These are phyloP conservation scores for Alopecurus myosuroides DNA, from an alignment of 176 grass and related monocot species.

Conservation along the genomic window DNA sequence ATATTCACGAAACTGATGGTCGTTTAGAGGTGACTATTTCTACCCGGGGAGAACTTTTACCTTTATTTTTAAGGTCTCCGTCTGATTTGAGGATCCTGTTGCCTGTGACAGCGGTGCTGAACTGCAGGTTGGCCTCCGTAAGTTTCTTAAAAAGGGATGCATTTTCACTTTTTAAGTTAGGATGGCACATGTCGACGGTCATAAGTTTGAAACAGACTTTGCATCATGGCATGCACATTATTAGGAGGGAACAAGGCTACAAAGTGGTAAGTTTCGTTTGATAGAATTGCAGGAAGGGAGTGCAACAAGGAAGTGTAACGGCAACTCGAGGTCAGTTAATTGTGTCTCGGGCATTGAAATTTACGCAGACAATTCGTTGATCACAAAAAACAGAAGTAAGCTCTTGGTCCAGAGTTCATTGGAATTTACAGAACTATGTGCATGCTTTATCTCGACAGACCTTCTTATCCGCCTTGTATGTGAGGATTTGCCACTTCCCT, in stretches of 20 bases:
- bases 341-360: too few species aligned
- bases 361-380: not conserved
- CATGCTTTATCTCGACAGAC: slow-evolving; percentile 18
- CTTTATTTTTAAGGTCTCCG: slow-evolving; percentile 67
- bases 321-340: slow-evolving; percentile 54
- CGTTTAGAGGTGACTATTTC: not conserved
- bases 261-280: not conserved
- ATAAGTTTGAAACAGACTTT: not conserved
- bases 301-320: slow-evolving; percentile 24
- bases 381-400: not conserved
- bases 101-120: slow-evolving; percentile 50
- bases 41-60: slow-evolving; percentile 23
- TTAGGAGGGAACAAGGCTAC: not conserved
- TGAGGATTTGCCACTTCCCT: slow-evolving; percentile 12
- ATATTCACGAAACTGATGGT: not conserved
- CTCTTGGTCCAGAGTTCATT: not conserved
- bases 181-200: not conserved
- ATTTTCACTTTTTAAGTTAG: slow-evolving; percentile 44
- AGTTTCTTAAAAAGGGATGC: slow-evolving; percentile 55
- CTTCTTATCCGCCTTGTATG: slow-evolving; percentile 61
- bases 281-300: not conserved
- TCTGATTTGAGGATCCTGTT: slow-evolving; percentile 83
- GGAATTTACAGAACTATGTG: not conserved
- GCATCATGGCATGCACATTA: not conserved
- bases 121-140: slow-evolving; percentile 60